phyloP scores from a whole-genome alignment of 2,329 filamentous ascomycete species.

The Aspergillus sp. region DNA sequence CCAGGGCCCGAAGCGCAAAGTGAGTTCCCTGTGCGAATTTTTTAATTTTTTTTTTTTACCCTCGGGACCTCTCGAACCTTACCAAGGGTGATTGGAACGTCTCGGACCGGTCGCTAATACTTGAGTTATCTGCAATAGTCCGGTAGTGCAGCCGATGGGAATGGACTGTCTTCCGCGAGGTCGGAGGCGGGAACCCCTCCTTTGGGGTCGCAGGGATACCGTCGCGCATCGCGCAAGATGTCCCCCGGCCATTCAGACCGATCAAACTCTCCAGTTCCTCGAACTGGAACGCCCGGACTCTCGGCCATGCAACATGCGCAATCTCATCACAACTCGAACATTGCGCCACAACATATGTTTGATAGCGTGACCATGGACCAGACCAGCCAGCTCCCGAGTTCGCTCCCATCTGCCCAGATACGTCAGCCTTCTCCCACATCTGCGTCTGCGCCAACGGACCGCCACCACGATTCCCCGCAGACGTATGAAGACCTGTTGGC shows the following conservation, averaged over 20 bases:
- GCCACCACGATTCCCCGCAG: slow-evolving; percentile 68
- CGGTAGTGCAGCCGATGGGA: slow-evolving; percentile 46
- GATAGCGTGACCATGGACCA: slow-evolving; percentile 68
- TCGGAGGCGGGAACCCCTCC: slow-evolving; percentile 58
- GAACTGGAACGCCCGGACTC: slow-evolving; percentile 74
- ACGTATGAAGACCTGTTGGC: slow-evolving; percentile 78
- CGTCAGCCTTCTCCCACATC: slow-evolving; percentile 61
- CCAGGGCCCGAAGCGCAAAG: slow-evolving; percentile 80
- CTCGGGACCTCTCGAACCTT: slow-evolving; percentile 11
- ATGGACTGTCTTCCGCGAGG: slow-evolving; percentile 60
- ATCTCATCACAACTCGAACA: slow-evolving; percentile 63
- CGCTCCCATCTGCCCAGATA: slow-evolving; percentile 51
- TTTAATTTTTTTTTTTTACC: slow-evolving; percentile 26
- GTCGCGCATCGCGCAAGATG: slow-evolving; percentile 69
- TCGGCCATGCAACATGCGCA: slow-evolving; percentile 52
- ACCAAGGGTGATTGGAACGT: not conserved
- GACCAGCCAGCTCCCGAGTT: slow-evolving; percentile 59
- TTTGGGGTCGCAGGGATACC: slow-evolving; percentile 57
- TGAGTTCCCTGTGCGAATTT: slow-evolving; percentile 42
- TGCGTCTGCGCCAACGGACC: slow-evolving; percentile 58
- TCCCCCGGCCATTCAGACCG: slow-evolving; percentile 72
- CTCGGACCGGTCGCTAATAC: slow-evolving; percentile 26
- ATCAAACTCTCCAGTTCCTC: slow-evolving; percentile 75
- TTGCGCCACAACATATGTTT: slow-evolving; percentile 76
- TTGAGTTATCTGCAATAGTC: slow-evolving; percentile 34